phyloP scores from a whole-genome alignment of 768 basidiomycete genomes.

The Gloeopeniophorella convolvens region DNA sequence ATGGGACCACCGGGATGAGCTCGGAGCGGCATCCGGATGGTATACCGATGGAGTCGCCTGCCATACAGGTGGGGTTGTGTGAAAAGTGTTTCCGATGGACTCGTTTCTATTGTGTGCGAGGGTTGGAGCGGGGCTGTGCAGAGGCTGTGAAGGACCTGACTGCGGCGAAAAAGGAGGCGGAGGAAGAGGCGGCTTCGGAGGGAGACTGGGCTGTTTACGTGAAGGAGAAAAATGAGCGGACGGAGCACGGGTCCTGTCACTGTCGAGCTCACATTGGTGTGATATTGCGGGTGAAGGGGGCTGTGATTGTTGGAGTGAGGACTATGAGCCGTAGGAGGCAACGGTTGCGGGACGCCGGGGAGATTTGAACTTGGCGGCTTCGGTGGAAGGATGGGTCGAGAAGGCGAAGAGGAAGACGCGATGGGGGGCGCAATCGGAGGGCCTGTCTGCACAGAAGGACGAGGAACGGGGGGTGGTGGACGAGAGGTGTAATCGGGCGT shows the following conservation, averaged over 20 bases:
- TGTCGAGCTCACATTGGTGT: slow-evolving; percentile 11
- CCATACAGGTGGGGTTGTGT: slow-evolving; percentile 3
- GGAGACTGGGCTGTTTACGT: slow-evolving; percentile 20
- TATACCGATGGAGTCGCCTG: background rate
- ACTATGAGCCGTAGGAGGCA: background rate
- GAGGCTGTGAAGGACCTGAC: slow-evolving; percentile 14
- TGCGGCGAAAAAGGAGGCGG: slow-evolving; percentile 32
- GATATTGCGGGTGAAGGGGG: slow-evolving; percentile 3
- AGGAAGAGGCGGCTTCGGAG: slow-evolving; percentile 29
- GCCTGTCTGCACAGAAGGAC: slow-evolving; percentile 5
- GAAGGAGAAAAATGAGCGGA: slow-evolving; percentile 18
- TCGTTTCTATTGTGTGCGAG: slow-evolving; percentile 22
- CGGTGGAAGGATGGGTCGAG: slow-evolving; percentile 21
- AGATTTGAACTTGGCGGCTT: slow-evolving; percentile 2
- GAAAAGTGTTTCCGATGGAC: slow-evolving; percentile 15
- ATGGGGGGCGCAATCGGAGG: slow-evolving; percentile 14
- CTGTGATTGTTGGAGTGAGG: slow-evolving; percentile 9
- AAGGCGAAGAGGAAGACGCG: slow-evolving; percentile 20
- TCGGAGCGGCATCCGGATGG: background rate
- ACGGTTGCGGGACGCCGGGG: background rate
- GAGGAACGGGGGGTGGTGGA: slow-evolving; percentile 20
- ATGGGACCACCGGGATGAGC: slow-evolving; percentile 21
- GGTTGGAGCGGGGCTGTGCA: slow-evolving; percentile 15
- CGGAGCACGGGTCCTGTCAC: slow-evolving; percentile 8
- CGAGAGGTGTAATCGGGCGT: slow-evolving; percentile 20